phyloP scores from a whole-genome alignment of 2,329 filamentous ascomycete genomes.

The Penicillium fuscoglaucum region DNA sequence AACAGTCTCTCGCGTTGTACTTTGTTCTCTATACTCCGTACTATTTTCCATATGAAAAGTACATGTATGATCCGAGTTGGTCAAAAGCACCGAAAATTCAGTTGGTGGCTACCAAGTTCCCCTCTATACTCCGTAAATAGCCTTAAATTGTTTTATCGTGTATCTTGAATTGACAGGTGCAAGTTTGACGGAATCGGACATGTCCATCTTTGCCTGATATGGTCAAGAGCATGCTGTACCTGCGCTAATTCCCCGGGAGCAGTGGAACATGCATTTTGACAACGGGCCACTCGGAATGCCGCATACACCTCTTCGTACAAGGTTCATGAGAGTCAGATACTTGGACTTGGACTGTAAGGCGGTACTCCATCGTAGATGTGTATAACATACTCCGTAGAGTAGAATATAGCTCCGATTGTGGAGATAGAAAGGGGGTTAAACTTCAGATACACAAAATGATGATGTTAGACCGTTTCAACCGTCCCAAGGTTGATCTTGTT shows the following conservation, averaged over 20 bases:
- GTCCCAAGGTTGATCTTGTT: slow-evolving; percentile 2
- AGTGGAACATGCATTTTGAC: not conserved
- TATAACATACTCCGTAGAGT: not conserved
- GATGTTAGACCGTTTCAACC: not conserved
- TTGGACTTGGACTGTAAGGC: not conserved
- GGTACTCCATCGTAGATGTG: not conserved
- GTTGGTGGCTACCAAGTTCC: not conserved
- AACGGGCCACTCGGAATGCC: slow-evolving; percentile 15
- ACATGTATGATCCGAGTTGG: not conserved
- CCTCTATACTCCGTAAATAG: too few species aligned
- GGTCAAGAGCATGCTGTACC: slow-evolving; percentile 11
- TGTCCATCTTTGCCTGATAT: slow-evolving; percentile 12
- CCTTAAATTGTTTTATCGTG: not conserved
- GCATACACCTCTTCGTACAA: slow-evolving; percentile 1
- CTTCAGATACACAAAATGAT: not conserved
- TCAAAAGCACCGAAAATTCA: not conserved
- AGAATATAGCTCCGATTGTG: not conserved
- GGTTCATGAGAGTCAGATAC: not conserved
- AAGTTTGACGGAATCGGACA: not conserved
- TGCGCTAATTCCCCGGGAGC: slow-evolving; percentile 12
- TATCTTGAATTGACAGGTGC: slow-evolving; percentile 13
- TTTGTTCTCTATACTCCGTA: not conserved
- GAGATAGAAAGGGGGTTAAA: not conserved
- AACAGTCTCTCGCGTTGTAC: not conserved
- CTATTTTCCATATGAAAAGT: not conserved